phyloP scores from a whole-genome alignment of 345 rosid species.

The Hirschfeldia incana region DNA sequence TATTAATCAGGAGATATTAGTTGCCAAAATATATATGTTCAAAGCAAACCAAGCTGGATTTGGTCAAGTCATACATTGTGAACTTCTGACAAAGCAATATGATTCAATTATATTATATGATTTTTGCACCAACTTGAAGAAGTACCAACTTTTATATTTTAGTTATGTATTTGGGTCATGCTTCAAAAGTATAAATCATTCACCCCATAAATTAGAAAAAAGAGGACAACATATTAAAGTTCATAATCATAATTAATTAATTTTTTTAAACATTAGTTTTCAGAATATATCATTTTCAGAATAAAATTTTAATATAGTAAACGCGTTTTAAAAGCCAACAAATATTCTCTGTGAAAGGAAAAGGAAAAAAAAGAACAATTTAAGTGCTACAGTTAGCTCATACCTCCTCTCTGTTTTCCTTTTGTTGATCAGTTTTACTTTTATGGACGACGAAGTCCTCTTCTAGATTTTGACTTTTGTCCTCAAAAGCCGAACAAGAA shows the following conservation, averaged over 20 bases:
- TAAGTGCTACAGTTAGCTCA: slow-evolving; percentile 24
- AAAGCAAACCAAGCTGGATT: slow-evolving; percentile 19
- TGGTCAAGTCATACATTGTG: slow-evolving; percentile 29
- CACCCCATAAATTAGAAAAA: not conserved
- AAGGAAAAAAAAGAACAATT: not conserved
- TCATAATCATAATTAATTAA: not conserved
- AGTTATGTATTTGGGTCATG: slow-evolving; percentile 7
- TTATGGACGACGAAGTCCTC: slow-evolving; percentile 36
- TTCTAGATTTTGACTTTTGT: slow-evolving; percentile 31
- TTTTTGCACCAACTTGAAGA: slow-evolving; percentile 28
- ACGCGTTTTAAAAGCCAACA: slow-evolving; percentile 34
- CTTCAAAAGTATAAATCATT: slow-evolving; percentile 8
- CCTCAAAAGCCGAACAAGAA: not conserved
- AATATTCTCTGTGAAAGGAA: slow-evolving; percentile 21
- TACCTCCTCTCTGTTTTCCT: slow-evolving; percentile 12
- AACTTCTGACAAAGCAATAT: slow-evolving; percentile 2
- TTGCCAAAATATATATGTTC: not conserved
- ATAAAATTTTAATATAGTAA: not conserved
- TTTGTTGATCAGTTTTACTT: slow-evolving; percentile 27
- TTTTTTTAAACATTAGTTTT: not conserved
- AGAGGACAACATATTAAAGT: not conserved
- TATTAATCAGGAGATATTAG: not conserved
- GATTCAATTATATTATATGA: not conserved
- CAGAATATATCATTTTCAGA: not conserved
- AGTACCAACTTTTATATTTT: slow-evolving; percentile 2